Conservation (phyloP, 1,139 yeast species). For the Taphrina betulina region DNA sequence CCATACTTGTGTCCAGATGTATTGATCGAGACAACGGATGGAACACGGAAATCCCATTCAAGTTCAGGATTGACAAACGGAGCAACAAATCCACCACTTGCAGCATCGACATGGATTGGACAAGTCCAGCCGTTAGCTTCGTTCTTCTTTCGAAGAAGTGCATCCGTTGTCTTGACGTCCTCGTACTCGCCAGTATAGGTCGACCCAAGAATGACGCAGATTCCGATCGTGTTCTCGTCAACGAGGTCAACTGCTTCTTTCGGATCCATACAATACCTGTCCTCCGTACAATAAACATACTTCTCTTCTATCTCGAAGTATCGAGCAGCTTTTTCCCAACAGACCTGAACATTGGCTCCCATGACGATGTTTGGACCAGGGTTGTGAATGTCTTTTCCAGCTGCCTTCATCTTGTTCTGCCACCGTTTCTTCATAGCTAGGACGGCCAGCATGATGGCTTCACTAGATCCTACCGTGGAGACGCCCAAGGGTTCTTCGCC, state of each 20-base stretch:
- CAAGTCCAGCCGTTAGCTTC: slow-evolving; percentile 64
- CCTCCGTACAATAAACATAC: slow-evolving; percentile 61
- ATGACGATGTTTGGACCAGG: slow-evolving; percentile 76
- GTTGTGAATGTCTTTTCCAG: slow-evolving; percentile 56
- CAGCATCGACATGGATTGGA: slow-evolving; percentile 92
- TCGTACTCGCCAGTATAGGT: slow-evolving; percentile 91
- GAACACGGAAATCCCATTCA: slow-evolving; percentile 60
- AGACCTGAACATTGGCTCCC: slow-evolving; percentile 94
- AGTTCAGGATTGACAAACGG: slow-evolving; percentile 44
- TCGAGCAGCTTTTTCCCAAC: slow-evolving; percentile 62
- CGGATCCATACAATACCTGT: slow-evolving; percentile 66
- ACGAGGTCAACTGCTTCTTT: slow-evolving; percentile 59
- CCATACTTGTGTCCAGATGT: slow-evolving; percentile 89
- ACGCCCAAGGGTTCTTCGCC: slow-evolving; percentile 53
- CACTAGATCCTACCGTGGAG: slow-evolving; percentile 91
- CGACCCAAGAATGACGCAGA: slow-evolving; percentile 83
- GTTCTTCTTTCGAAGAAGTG: slow-evolving; percentile 66
- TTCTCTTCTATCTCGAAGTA: slow-evolving; percentile 90
- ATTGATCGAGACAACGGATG: slow-evolving; percentile 78
- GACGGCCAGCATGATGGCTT: slow-evolving; percentile 91
- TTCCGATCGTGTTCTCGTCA: slow-evolving; percentile 91
- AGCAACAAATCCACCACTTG: slow-evolving; percentile 72
- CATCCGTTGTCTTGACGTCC: slow-evolving; percentile 61
- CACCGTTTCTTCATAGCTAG: slow-evolving; percentile 85
- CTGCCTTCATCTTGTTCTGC: slow-evolving; percentile 64